Conservation (phyloP, 352 stramenopile genomes). For the Phytophthora pluvialis region DNA sequence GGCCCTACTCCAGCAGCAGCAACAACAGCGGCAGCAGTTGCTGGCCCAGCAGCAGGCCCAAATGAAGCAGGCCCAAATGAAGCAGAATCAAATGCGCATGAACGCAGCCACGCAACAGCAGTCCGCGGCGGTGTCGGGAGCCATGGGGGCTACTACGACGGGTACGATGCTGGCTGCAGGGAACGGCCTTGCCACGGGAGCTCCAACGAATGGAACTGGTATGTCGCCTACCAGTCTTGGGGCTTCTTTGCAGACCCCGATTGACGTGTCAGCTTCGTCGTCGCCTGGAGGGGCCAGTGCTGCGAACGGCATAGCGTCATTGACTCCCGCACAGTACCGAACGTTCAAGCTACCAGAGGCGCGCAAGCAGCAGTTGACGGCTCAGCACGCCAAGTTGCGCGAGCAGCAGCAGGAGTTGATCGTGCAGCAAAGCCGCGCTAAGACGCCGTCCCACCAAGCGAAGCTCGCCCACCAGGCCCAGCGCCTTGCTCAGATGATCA, state of each 20-base stretch:
- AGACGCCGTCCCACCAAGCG: constrained; percentile 70
- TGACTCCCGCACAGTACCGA: constrained; percentile 77
- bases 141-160: constrained; percentile 5
- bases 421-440: constrained; percentile 72
- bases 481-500: constrained; percentile 82
- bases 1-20: constrained; percentile 55
- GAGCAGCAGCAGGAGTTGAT: constrained; percentile 86
- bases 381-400: constrained; percentile 72
- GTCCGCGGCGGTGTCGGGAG: constrained; percentile 11
- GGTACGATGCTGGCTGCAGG: constrained; percentile 14
- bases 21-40: constrained; percentile 51
- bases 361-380: constrained; percentile 73
- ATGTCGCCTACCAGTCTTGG: constrained; percentile 36
- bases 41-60: constrained; percentile 47
- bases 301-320: constrained; percentile 39
- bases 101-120: constrained; percentile 33
- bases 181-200: constrained; percentile 16
- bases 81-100: constrained; percentile 53
- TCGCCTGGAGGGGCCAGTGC: constrained; percentile 28
- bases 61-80: constrained; percentile 55
- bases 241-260: constrained; percentile 50
- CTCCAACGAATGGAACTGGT: constrained; percentile 10
- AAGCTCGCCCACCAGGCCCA: constrained; percentile 82
- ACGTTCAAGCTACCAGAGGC: constrained; percentile 73
- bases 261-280: constrained; percentile 48